Evolutionary conservation across 1,284 basidiomycete species (phyloP).

Genomic region (Stereum hirsutum): DNA sequence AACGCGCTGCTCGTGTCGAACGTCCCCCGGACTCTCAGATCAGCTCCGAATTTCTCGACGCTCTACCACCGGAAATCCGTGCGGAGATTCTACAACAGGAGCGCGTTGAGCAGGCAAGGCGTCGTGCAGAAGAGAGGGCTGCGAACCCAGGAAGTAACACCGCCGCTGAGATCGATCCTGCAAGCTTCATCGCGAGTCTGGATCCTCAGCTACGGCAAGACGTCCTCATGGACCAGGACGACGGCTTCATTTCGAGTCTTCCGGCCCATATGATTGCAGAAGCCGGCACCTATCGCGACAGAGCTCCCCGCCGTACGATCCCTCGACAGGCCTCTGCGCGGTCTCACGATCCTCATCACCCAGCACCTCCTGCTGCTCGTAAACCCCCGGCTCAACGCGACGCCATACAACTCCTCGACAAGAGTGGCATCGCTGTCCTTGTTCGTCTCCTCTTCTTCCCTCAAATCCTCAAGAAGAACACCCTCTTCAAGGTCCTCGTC

Average conservation of each 20-base stretch:
- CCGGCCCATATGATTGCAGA: conserved; percentile 82
- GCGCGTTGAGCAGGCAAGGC: conserved; percentile 69
- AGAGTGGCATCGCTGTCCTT: conserved; percentile 81
- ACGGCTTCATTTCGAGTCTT: conserved; percentile 71
- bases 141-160: conserved; percentile 27
- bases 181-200: conserved; percentile 81
- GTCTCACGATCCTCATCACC: conserved; percentile 10
- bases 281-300: conserved; percentile 59
- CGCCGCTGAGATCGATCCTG: conserved; percentile 74
- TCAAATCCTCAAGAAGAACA: conserved; percentile 78
- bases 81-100: conserved; percentile 97
- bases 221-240: conserved; percentile 82
- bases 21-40: conserved; percentile 79
- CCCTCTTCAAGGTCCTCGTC: conserved; percentile 85
- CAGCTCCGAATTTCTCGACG: conserved; percentile 92
- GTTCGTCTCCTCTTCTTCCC: conserved; percentile 96
- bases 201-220: conserved; percentile 81
- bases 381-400: conserved; percentile 62
- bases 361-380: conserved; percentile 26
- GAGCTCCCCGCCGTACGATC: conserved; percentile 22
- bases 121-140: conserved; percentile 35
- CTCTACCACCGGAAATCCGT: conserved; percentile 91
- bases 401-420: conserved; percentile 92
- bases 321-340: conserved; percentile 3
- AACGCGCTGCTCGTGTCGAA: conserved; percentile 66